phyloP scores from a whole-genome alignment of 495 filamentous ascomycete species.

The Penicilliopsis zonata region DNA sequence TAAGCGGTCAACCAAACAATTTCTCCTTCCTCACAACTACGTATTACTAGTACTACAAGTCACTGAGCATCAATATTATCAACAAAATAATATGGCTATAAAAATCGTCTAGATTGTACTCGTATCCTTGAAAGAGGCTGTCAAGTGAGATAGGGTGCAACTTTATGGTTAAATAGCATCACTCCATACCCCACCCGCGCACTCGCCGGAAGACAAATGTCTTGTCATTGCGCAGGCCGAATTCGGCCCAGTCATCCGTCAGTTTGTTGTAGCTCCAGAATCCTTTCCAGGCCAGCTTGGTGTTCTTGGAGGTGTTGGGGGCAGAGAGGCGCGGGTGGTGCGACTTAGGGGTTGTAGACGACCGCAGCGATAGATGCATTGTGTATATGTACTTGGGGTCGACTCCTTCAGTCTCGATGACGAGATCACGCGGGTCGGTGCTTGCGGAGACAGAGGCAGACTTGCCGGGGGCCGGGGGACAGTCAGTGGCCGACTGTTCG shows the following conservation, averaged over 20 bases:
- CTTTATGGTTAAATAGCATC: slow-evolving; percentile 4
- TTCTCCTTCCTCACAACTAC: too few species aligned
- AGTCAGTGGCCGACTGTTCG: slow-evolving; percentile 4
- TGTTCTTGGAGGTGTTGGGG: slow-evolving; percentile 45
- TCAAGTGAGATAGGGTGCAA: too few species aligned
- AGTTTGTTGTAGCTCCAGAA: slow-evolving; percentile 86
- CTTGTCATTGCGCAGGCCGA: slow-evolving; percentile 70
- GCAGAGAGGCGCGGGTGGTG: slow-evolving; percentile 13
- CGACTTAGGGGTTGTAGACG: slow-evolving; percentile 36
- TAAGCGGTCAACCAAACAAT: too few species aligned
- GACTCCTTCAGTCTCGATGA: slow-evolving; percentile 78
- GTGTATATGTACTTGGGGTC: slow-evolving; percentile 68
- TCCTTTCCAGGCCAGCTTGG: slow-evolving; percentile 78
- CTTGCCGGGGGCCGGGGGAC: slow-evolving; percentile 6
- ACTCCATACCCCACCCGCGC: slow-evolving; percentile 29
- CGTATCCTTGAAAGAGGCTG: too few species aligned
- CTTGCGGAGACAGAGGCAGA: neutral
- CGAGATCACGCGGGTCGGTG: slow-evolving; percentile 36
- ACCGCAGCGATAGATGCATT: slow-evolving; percentile 58
- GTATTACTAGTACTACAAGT: too few species aligned
- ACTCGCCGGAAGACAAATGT: slow-evolving; percentile 85
- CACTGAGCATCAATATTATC: too few species aligned
- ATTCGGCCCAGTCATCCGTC: slow-evolving; percentile 85
- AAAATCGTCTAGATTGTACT: too few species aligned
- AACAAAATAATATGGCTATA: too few species aligned